Evolutionary conservation across 441 rosid genomes (phyloP).

Genomic region (Syzygium syzygioides): DNA sequence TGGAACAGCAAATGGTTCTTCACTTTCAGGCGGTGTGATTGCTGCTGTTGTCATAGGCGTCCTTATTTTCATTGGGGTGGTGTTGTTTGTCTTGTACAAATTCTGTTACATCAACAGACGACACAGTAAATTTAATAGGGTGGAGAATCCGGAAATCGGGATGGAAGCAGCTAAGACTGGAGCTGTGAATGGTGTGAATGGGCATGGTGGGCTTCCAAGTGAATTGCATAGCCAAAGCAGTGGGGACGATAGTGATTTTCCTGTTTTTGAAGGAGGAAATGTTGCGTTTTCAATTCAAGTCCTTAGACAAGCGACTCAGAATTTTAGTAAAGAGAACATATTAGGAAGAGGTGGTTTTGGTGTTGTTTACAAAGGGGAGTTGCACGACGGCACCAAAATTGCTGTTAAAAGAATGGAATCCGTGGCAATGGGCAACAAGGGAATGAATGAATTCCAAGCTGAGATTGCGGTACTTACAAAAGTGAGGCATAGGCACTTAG

Average conservation of each 20-base stretch:
- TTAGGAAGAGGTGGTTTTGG: conserved; percentile 19
- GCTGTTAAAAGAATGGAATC: conserved; percentile 17
- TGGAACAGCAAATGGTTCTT: conserved; percentile 14
- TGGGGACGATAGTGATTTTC: conserved; percentile 9
- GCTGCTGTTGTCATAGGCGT: conserved; percentile 40
- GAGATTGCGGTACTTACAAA: conserved; percentile 16
- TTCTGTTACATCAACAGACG: conserved; percentile 26
- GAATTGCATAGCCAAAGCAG: conserved; percentile 13
- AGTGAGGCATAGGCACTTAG: conserved; percentile 16
- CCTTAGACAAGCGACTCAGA: conserved; percentile 8
- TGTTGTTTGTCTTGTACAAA: conserved; percentile 52
- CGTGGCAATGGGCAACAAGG: conserved; percentile 5
- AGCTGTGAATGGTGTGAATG: conserved; percentile 10
- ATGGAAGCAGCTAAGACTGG: conserved; percentile 33
- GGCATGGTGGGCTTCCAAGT: conserved; percentile 4
- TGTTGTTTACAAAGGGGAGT: conserved; percentile 14
- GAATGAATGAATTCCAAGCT: conserved; percentile 15
- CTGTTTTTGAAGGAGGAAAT: conserved; percentile 11
- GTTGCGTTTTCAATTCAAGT: conserved; percentile 14
- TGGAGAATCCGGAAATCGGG: conserved; percentile 30
- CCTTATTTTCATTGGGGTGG: conserved; percentile 37
- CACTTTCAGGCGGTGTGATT: conserved; percentile 34
- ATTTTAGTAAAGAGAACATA: conserved; percentile 14
- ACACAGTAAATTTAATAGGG: conserved; percentile 34
- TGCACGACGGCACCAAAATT: conserved; percentile 13